Evolutionary conservation across 768 basidiomycete species (phyloP), one percentile per base, ranked within the genome.

Genomic region (Leccinum disarticulatum): DNA sequence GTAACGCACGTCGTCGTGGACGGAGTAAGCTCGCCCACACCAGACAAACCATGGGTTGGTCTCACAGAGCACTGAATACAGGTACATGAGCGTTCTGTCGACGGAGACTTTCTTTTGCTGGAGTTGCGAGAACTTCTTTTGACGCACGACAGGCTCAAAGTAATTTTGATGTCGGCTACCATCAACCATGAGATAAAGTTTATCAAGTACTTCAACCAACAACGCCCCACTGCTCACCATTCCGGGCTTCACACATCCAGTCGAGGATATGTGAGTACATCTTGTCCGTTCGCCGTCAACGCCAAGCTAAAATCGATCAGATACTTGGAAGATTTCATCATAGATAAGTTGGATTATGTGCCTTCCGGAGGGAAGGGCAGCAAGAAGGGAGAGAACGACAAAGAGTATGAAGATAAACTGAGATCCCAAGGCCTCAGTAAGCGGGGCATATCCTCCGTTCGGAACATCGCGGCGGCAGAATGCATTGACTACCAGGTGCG

Each of bases 151-250:
- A 81, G 72, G 2, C 80, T 97, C 65, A 95, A 91, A 70, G 80
- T 98, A 25, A 75, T 95, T 22, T 80, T 96, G 50, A 97, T 97
- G 94, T 93, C 91, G 33, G 95, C 95, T 5, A 98, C 95, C 0
- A 95, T 96, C 73, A 95, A 97, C 67, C 91, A 94, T 60, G 81
- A 91, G 62, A 83, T 80, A n/a, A n/a, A n/a, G n/a, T 95, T 94
- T 65, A 77, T 87, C 52, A 80, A 83, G 57, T 98, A 98, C 71
- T 97, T 96, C 69, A 72, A 84, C 22, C 22, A 22, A n/a, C n/a
- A 80, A 83, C 22, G 93, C 93, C 3, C 93, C 95, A 1, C 78
- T 91, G 51, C 76, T 97, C 55, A 82, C 80, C 28, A 97, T 98
- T 28, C 92, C 93, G 3, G 95, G 95, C 1, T 84, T 85, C 64